Conservation (phyloP, 1,284 basidiomycete species). For the Apiotrichum gamsii region DNA sequence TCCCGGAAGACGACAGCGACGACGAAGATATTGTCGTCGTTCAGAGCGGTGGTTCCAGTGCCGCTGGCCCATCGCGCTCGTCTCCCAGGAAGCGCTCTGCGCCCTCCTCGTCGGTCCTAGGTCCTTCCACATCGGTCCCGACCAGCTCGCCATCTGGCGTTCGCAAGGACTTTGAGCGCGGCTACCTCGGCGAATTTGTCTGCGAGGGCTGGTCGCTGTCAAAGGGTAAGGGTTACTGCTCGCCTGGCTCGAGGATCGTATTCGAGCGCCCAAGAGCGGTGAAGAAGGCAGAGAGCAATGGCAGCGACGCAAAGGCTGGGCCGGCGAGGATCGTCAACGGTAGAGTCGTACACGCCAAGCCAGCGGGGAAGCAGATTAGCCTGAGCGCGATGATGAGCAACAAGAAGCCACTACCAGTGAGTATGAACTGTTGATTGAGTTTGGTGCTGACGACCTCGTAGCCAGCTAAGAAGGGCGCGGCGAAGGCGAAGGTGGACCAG, state of each 20-base stretch:
- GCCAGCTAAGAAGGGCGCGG: slow-evolving; percentile 24
- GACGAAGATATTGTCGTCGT: slow-evolving; percentile 5
- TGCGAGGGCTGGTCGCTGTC: slow-evolving; percentile 47
- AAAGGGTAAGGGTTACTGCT: slow-evolving; percentile 47
- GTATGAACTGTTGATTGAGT: background rate
- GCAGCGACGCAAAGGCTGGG: slow-evolving; percentile 27
- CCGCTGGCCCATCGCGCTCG: background rate
- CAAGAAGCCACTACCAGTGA: slow-evolving; percentile 31
- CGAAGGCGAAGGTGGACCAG: slow-evolving; percentile 40
- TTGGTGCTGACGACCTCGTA: slow-evolving; percentile 4
- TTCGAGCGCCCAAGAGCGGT: slow-evolving; percentile 39
- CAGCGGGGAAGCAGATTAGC: slow-evolving; percentile 38
- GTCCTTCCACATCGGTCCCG: slow-evolving; percentile 15
- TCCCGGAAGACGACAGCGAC: slow-evolving; percentile 4
- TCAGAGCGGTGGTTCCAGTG: too few species aligned
- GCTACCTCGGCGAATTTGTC: slow-evolving; percentile 47
- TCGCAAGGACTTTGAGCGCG: slow-evolving; percentile 27
- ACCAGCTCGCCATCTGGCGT: slow-evolving; percentile 14
- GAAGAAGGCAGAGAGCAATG: slow-evolving; percentile 15
- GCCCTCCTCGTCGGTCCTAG: slow-evolving; percentile 20
- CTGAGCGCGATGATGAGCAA: slow-evolving; percentile 39
- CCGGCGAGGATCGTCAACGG: slow-evolving; percentile 41
- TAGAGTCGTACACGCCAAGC: slow-evolving; percentile 37
- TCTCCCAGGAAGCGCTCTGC: slow-evolving; percentile 9
- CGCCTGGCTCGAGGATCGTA: slow-evolving; percentile 38